Evolutionary conservation across 306 rosid genomes (phyloP).

Genomic region (Vicia faba): DNA sequence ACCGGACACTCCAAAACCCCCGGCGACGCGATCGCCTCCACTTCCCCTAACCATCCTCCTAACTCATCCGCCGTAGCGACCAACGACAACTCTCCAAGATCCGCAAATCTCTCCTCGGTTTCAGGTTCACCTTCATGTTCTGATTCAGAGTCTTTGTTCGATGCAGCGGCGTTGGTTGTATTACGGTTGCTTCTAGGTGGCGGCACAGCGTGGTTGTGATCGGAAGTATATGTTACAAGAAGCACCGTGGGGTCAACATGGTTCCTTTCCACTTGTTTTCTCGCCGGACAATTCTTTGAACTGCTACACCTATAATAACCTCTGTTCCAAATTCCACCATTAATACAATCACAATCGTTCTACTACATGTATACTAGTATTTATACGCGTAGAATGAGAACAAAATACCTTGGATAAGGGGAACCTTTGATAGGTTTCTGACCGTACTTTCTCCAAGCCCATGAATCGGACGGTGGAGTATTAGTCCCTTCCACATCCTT

Average conservation of each 20-base stretch:
- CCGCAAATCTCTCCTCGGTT: not conserved
- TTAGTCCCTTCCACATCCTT: conserved; percentile 9
- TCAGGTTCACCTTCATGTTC: conserved; percentile 8
- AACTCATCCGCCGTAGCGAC: not conserved
- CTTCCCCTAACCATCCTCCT: conserved; percentile 25
- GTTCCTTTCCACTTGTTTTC: conserved; percentile 26
- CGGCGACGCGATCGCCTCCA: conserved; percentile 8
- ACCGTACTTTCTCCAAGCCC: conserved; percentile 26
- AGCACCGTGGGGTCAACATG: conserved; percentile 12
- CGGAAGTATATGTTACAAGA: conserved; percentile 17
- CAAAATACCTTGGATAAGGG: conserved; percentile 15
- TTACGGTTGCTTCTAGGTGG: conserved; percentile 3
- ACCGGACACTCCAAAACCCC: not conserved
- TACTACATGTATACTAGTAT: too few species aligned
- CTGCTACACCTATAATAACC: conserved; percentile 28
- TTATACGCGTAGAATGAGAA: too few species aligned
- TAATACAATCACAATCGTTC: too few species aligned
- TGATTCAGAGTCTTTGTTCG: conserved; percentile 11
- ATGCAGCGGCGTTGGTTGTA: not conserved
- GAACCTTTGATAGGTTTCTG: conserved; percentile 28
- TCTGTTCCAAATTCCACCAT: not conserved
- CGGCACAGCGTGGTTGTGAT: conserved; percentile 17
- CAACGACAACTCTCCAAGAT: not conserved
- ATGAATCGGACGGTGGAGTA: conserved; percentile 27
- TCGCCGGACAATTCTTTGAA: conserved; percentile 18